Evolutionary conservation across 2,329 filamentous ascomycete species (phyloP), one percentile per base, ranked within the genome.

Genomic region (Hymenoscyphus scutula): DNA sequence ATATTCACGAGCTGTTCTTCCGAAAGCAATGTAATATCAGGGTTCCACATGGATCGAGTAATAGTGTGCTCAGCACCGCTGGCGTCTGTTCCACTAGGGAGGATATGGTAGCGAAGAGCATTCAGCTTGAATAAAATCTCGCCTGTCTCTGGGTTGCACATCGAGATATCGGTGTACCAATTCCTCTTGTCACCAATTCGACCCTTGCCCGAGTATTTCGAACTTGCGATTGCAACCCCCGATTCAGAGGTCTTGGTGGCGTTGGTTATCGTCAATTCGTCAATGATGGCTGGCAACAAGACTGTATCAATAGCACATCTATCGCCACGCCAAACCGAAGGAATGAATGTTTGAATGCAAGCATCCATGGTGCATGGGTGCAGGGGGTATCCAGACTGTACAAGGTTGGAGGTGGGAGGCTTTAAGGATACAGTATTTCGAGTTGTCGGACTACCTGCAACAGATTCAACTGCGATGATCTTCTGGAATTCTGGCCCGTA

Each of bases 401-500:
- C 37, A 25, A 45, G 64, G 11, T 45, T 23, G n/a, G 56, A 62
- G 8, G 27, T 25, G 13, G 62, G 57, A 6, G 32, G 25, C 11
- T 53, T 29, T 32, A 66, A 38, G 10, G 45, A 58, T n/a, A 63
- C 34, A 3, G 13, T 15, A 27, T 57, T 53, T 13, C 62, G 63
- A 58, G 30, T 38, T 27, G 11, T 41, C 17, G 45, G n/a, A n/a
- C 29, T 25, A 55, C 57, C 56, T 48, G 57, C 32, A 45, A 23
- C 27, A 11, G 57, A 19, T 29, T 54, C 68, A 62, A 57, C 41
- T 8, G 57, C 30, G 17, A 62, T 48, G 13, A 70, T 62, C 4
- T 61, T 62, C 56, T 68, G 66, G 51, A 72, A 73, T 13, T 29
- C 19, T 2, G 65, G 54, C 8, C 70, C 67, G 29, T 70, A 71